phyloP scores from a whole-genome alignment of 176 grass and related monocot genomes.

The Zoysia pacifica region DNA sequence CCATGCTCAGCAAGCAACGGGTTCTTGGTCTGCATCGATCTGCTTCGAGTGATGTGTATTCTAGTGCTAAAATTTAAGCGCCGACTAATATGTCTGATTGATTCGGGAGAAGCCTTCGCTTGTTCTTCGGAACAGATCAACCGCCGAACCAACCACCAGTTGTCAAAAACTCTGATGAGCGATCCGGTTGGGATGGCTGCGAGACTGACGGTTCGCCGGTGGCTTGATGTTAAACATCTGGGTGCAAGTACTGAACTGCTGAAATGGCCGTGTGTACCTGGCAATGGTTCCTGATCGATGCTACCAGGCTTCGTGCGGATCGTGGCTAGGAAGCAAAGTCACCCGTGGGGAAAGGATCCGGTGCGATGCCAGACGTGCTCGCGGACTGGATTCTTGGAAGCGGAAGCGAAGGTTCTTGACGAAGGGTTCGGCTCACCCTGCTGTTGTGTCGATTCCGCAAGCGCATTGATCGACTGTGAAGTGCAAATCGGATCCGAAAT shows the following conservation, averaged over 20 bases:
- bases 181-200: neutral
- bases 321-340: neutral
- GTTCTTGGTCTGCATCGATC: too few relatives aligned
- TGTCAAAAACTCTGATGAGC: neutral
- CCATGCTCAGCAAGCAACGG: too few relatives aligned
- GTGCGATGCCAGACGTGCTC: neutral
- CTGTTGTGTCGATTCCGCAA: too few relatives aligned
- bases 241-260: neutral
- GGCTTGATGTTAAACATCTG: too few relatives aligned
- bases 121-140: neutral
- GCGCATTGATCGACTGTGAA: too few relatives aligned
- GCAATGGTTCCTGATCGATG: constrained; percentile 6
- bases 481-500: too few relatives aligned
- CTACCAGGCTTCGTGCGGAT: neutral
- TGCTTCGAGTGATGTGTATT: neutral
- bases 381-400: neutral
- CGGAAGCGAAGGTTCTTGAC: neutral
- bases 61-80: neutral
- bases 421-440: neutral
- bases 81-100: neutral
- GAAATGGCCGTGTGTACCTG: neutral
- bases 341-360: neutral
- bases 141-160: neutral
- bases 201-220: too few relatives aligned
- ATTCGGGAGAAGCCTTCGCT: neutral